These are phyloP conservation scores for Primulina huaijiensis DNA, from an alignment of 257 asterid species.

Conservation along the genomic window DNA sequence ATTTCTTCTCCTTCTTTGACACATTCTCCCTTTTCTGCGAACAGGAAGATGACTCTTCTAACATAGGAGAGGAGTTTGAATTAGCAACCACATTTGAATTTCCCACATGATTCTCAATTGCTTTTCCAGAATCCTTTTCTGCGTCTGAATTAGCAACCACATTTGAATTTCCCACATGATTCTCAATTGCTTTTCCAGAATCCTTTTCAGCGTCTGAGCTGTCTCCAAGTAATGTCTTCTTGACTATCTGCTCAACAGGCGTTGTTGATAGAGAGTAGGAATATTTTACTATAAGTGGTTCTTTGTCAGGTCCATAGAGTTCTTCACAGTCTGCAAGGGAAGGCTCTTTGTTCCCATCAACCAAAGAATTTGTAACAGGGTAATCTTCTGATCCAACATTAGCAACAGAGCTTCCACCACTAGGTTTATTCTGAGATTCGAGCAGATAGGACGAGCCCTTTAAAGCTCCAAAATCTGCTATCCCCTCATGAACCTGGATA, in stretches of 20 bases:
- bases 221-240: constrained; percentile 27
- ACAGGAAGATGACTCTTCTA: constrained; percentile 34
- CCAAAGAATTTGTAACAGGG: constrained; percentile 34
- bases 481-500: constrained; percentile 24
- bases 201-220: constrained; percentile 32
- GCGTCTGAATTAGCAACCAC: constrained; percentile 26
- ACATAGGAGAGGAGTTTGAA: constrained; percentile 22
- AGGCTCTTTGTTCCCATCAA: constrained; percentile 46
- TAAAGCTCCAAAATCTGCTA: constrained; percentile 32
- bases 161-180: constrained; percentile 25
- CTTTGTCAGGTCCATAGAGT: constrained; percentile 89
- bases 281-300: constrained; percentile 50
- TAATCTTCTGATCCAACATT: constrained; percentile 27
- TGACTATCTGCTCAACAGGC: constrained; percentile 27
- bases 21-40: constrained; percentile 33
- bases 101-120: constrained; percentile 24
- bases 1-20: constrained; percentile 34
- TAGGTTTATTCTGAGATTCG: constrained; percentile 30
- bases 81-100: constrained; percentile 25
- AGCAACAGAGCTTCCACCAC: constrained; percentile 29
- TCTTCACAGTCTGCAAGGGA: constrained; percentile 83
- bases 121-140: constrained; percentile 32
- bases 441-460: constrained; percentile 27
- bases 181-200: constrained; percentile 28
- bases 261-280: constrained; percentile 43